Evolutionary conservation across 805 yeast species (phyloP), one percentile per base, ranked within the genome.

Genomic region (Blastobotrys robertii): DNA sequence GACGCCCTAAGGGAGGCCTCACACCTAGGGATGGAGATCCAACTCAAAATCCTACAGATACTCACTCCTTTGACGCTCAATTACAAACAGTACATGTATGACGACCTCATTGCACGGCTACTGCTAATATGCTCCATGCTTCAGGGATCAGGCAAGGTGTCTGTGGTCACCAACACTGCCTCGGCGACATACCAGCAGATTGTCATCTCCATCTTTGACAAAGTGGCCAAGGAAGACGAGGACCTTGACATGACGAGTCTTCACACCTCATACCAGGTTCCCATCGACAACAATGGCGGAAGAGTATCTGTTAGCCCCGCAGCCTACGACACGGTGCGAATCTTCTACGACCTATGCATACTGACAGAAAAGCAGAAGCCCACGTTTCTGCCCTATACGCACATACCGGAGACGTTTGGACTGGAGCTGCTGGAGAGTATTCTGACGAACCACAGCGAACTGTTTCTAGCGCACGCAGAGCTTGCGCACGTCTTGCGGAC

Each of bases 161-260:
- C 82, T 0, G 84, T 84, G 52, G 95, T 92, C 4, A 71, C 77
- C 10, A 88, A 87, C 54, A 84, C 97, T 0, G 96, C 97, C 0
- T 79, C 85, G 39, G 98, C 97, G 2, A 86, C 97, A 2, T 71
- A 87, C 37, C 94, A 87, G 49, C 97, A 92, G 58, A 64, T 92
- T 35, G 72, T 87, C 37, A 76, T 82, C 31, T 76, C 82, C 28
- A 73, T 87, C 0, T 90, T 82, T 59, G 97, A 90, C 44, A 71
- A 76, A 55, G 70, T 77, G 38, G 50, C 57, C 12, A 66, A 62
- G 3, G 75, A 72, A 35, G 73, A 67, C 44, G 53, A 57, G 7
- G 43, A 49, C 10, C 54, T 53, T 50, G 64, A 60, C 8, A 76
- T 76, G 0, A 60, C 66, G 1, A 56, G 71, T 3, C 25, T 19